A percentile compares a stretch with the other conserved stretches of the same genome.
Conservation (phyloP, 2,329 filamentous ascomycete genomes). For the Epichloe aotearoae region DNA sequence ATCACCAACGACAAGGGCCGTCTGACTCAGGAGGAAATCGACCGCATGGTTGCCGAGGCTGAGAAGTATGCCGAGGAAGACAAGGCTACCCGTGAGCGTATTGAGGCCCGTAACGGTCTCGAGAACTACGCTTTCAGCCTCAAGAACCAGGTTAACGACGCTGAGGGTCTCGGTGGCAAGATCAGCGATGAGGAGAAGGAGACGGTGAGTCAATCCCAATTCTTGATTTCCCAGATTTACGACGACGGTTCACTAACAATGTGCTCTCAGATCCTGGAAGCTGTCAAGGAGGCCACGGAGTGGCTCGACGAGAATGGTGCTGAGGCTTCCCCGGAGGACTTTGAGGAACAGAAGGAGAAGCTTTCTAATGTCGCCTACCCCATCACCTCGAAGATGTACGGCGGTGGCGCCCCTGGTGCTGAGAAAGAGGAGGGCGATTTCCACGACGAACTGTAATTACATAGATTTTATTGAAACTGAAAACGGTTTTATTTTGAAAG, state of each 20-base stretch:
- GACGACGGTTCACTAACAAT: conserved; percentile 23
- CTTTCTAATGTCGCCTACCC: conserved; percentile 92
- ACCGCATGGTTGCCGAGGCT: conserved; percentile 96
- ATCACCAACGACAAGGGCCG: conserved; percentile 99
- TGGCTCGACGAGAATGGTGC: conserved; percentile 94
- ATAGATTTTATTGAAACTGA: conserved; percentile 14
- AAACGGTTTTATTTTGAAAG: conserved; percentile 5
- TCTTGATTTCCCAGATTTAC: not conserved
- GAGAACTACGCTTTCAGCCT: conserved; percentile 99
- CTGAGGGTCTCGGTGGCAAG: conserved; percentile 95
- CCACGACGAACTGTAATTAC: conserved; percentile 68
- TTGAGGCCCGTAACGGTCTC: conserved; percentile 88
- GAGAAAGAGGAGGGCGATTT: conserved; percentile 58
- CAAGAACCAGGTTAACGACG: conserved; percentile 98
- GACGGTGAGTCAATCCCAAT: conserved; percentile 44
- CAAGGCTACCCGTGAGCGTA: conserved; percentile 94
- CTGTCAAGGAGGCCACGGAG: conserved; percentile 91
- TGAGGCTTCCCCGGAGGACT: conserved; percentile 79
- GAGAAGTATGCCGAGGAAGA: conserved; percentile 99
- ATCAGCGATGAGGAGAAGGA: conserved; percentile 98
- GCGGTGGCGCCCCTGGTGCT: conserved; percentile 41
- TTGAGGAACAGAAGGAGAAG: conserved; percentile 99
- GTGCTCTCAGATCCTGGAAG: conserved; percentile 59
- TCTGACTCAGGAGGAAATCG: conserved; percentile 90
- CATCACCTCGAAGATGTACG: conserved; percentile 96